Evolutionary conservation across 495 filamentous ascomycete species (phyloP).

Genomic region (Tuber calosporum): DNA sequence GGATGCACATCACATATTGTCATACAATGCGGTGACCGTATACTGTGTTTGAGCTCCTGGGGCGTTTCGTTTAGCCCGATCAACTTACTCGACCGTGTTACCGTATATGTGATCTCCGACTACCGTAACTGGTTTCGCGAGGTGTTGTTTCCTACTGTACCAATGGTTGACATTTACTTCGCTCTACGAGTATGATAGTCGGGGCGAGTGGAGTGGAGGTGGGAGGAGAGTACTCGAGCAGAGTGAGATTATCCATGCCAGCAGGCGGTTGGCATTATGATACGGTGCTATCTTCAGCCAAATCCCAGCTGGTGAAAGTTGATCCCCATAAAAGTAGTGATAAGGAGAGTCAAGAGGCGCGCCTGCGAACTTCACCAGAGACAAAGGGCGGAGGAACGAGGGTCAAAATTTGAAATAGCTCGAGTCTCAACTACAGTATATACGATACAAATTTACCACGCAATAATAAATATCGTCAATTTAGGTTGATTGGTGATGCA

Average conservation of each 20-base stretch:
- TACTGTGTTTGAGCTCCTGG: background rate
- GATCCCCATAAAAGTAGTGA: background rate
- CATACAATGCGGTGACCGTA: background rate
- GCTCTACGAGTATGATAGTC: background rate
- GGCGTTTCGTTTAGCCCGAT: background rate
- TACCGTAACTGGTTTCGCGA: background rate
- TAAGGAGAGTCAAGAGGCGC: background rate
- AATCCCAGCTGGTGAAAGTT: background rate
- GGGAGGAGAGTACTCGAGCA: background rate
- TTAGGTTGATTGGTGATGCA: background rate
- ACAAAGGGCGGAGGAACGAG: background rate
- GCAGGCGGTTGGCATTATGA: background rate
- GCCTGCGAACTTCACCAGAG: background rate
- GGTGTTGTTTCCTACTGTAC: conserved; percentile 1
- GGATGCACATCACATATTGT: background rate
- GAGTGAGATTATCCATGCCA: background rate
- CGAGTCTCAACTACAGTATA: background rate
- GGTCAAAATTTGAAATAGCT: background rate
- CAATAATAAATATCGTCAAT: background rate
- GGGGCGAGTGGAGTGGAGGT: background rate
- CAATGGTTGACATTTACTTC: background rate
- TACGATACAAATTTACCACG: too few relatives aligned
- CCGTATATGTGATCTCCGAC: conserved; percentile 5
- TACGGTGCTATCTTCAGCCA: background rate
- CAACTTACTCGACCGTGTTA: background rate